A percentile compares a stretch with the other conserved stretches of the same genome.
These are phyloP conservation scores for Chloromonas sp. DNA, from an alignment of 163 green algal genomes.

Conservation along the genomic window DNA sequence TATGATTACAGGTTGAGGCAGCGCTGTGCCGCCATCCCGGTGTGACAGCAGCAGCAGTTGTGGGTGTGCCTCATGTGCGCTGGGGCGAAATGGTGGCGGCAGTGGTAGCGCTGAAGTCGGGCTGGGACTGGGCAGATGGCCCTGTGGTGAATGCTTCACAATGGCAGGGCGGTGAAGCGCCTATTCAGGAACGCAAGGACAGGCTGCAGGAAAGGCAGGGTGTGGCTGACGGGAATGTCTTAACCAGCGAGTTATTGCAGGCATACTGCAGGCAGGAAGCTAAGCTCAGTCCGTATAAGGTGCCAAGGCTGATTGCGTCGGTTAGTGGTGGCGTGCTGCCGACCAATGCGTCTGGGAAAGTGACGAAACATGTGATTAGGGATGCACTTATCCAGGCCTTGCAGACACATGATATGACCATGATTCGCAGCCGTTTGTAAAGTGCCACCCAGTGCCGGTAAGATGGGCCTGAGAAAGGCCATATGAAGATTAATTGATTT, in stretches of 20 bases:
- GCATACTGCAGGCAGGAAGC: slow-evolving; percentile 3
- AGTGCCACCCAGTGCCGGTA: too few species aligned
- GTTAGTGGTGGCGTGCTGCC: slow-evolving; percentile 20
- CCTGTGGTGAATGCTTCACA: too few species aligned
- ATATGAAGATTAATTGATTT: too few species aligned
- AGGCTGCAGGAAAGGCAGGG: not conserved
- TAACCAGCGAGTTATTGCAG: not conserved
- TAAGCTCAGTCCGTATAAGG: slow-evolving; percentile 40
- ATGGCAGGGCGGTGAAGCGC: not conserved
- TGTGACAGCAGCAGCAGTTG: slow-evolving; percentile 57
- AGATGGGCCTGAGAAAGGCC: too few species aligned
- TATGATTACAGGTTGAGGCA: slow-evolving; percentile 49
- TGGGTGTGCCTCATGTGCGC: slow-evolving; percentile 59
- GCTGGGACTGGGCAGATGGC: slow-evolving; percentile 26
- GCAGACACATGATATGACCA: too few species aligned
- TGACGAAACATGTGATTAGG: slow-evolving; percentile 6
- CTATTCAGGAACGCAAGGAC: not conserved
- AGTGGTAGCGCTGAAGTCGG: slow-evolving; percentile 40
- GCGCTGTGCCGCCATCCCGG: slow-evolving; percentile 45
- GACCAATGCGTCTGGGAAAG: slow-evolving; percentile 40
- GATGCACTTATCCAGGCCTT: too few species aligned
- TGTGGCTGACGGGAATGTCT: not conserved
- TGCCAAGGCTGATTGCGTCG: slow-evolving; percentile 29
- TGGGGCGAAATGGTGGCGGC: slow-evolving; percentile 61
- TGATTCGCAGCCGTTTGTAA: too few species aligned